A percentile compares a stretch with the other conserved stretches of the same genome.
These are phyloP conservation scores for Astrothelium subdiscretum DNA, from an alignment of 495 filamentous ascomycete genomes.

Conservation along the genomic window DNA sequence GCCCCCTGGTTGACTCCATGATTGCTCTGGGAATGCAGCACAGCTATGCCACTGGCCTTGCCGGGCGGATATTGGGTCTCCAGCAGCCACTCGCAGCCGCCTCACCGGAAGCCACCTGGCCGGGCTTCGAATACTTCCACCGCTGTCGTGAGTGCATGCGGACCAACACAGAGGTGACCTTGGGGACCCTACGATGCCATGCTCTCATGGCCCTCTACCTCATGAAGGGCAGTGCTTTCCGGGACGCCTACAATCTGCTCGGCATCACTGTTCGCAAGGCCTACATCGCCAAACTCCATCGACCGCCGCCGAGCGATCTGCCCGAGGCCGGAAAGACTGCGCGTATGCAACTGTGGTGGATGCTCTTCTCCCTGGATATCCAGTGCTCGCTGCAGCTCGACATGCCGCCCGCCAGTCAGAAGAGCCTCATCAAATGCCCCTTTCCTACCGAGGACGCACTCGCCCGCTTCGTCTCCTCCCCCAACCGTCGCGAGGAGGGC, in stretches of 20 bases:
- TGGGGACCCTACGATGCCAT: neutral
- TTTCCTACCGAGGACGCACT: neutral
- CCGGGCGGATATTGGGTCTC: neutral
- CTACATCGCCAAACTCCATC: neutral
- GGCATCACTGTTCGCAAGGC: neutral
- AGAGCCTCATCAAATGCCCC: slow-evolving; percentile 1
- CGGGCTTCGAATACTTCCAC: neutral
- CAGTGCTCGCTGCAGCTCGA: neutral
- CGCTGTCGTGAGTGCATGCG: neutral
- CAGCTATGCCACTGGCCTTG: slow-evolving; percentile 1
- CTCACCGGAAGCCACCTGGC: neutral
- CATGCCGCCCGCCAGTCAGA: neutral
- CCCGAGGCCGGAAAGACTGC: neutral
- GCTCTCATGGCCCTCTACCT: neutral
- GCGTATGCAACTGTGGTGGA: slow-evolving; percentile 1
- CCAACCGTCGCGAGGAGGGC: neutral
- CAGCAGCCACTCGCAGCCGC: neutral
- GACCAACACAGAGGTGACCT: neutral
- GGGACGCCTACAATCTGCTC: slow-evolving; percentile 1
- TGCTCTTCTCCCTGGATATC: neutral
- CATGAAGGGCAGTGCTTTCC: neutral
- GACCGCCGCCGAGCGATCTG: neutral
- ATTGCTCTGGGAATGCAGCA: neutral
- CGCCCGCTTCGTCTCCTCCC: neutral
- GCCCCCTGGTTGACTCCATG: neutral